Evolutionary conservation across 306 rosid species (phyloP).

Genomic region (Cicer yamashitae): DNA sequence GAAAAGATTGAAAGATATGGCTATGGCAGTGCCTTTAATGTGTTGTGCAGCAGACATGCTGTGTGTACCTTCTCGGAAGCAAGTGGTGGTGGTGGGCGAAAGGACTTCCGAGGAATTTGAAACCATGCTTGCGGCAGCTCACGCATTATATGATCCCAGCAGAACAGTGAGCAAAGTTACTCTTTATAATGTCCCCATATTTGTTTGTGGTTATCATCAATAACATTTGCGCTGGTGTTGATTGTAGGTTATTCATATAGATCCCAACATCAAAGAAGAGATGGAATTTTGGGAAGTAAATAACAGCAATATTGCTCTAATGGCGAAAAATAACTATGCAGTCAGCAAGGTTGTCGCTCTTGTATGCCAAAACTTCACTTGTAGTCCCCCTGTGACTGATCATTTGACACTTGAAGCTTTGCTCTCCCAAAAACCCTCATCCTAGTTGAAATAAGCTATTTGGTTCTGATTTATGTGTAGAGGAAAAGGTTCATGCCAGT

Average conservation of each 20-base stretch:
- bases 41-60: constrained; percentile 91
- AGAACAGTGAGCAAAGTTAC: constrained; percentile 64
- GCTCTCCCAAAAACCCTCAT: constrained; percentile 53
- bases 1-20: constrained; percentile 73
- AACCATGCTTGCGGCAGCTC: constrained; percentile 74
- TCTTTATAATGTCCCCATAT: constrained; percentile 18
- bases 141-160: constrained; percentile 73
- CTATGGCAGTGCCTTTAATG: constrained; percentile 98
- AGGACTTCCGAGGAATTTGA: constrained; percentile 60
- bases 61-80: constrained; percentile 63
- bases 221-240: constrained; percentile 25
- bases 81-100: constrained; percentile 81
- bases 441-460: constrained; percentile 37
- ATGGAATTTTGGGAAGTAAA: constrained; percentile 84
- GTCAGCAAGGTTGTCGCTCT: constrained; percentile 70
- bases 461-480: neutral
- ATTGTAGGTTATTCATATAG: constrained; percentile 78
- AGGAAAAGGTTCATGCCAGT: constrained; percentile 3
- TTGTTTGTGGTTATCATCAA: constrained; percentile 9
- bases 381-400: constrained; percentile 67
- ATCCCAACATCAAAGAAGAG: constrained; percentile 68
- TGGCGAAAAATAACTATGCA: constrained; percentile 67
- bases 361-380: constrained; percentile 86
- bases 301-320: constrained; percentile 68
- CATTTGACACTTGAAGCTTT: constrained; percentile 60